These are phyloP conservation scores for Casuarina equisetifolia DNA, from an alignment of 306 rosid genomes.

Conservation along the genomic window DNA sequence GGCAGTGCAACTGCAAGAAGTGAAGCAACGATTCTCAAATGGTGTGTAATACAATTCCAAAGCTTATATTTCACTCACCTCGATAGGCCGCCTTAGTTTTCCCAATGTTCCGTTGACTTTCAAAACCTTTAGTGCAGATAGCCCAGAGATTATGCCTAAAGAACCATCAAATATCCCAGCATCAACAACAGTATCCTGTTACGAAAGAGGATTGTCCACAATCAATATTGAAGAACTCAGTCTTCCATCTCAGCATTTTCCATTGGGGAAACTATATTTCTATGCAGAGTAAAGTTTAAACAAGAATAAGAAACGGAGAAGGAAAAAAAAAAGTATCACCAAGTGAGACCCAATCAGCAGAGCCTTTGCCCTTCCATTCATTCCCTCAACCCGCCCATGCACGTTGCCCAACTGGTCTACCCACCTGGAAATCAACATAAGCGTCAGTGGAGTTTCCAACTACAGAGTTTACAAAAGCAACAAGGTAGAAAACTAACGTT, in stretches of 20 bases:
- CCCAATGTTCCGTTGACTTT: conserved; percentile 52
- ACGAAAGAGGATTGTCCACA: conserved; percentile 22
- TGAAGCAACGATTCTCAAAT: neutral
- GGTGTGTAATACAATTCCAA: neutral
- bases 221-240: conserved; percentile 1
- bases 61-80: conserved; percentile 51
- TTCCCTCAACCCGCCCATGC: conserved; percentile 83
- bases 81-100: conserved; percentile 70
- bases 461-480: conserved; percentile 13
- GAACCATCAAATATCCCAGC: conserved; percentile 94
- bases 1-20: neutral
- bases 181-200: conserved; percentile 89
- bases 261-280: neutral
- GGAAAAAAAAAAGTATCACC: conserved; percentile 44
- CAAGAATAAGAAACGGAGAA: neutral
- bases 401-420: conserved; percentile 84
- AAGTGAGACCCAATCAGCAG: conserved; percentile 84
- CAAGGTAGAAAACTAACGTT: conserved; percentile 69
- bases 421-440: conserved; percentile 66
- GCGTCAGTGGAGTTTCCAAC: conserved; percentile 37
- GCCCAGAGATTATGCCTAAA: conserved; percentile 77
- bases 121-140: conserved; percentile 83
- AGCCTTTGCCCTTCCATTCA: conserved; percentile 65
- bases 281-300: neutral
- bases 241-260: neutral